Base-by-base conservation (phyloP, 371 early-diverging fungal genomes). In the Nosema muscidifuracis region DNA sequence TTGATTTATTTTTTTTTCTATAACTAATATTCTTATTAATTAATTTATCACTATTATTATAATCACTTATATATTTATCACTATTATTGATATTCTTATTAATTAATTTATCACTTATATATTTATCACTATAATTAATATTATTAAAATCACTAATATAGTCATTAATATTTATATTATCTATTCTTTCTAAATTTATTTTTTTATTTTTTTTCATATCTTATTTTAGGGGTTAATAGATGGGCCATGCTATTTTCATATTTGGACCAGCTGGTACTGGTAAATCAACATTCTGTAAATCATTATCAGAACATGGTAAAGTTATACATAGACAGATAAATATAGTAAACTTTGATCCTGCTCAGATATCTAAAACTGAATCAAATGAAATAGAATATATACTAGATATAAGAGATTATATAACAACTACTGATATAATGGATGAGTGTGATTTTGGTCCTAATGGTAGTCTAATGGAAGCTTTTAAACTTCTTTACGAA, bases 241-340 rank as follows among this genome's bases (percentile, higher is more conserved):
- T 79, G 79, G 76, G 73, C 2, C 51, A 79, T 16, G 76, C 79
- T 13, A 30, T 80, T 31, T 80, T 95, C 43, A 89, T 94, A 36
- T 88, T 94, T 65, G 96, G 96, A 1, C 93, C 94, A 62, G 93
- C 95, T 13, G 97, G 97, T 22, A 89, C 91, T 34, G 97, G 97
- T 10, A 97, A 97, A 83, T 92, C 76, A 7, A 95, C 97, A 0
- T 95, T 90, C 81, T 95, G 95, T 85, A 82, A 87, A 26, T 92
- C 95, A 6, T 89, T 95, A 78, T 87, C 91, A 86, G 88, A 90
- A 31, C 93, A 95, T 74, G 89, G 88, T 65, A 88, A 90, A 78
- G 86, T 87, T 15, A 85, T 87, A 40, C 87, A 88, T 28, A 85
- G 95, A 56, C 77, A 85, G 1, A 91, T 92, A 2, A 92, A 92